Evolutionary conservation across 345 rosid genomes (phyloP).

Genomic region (Syzygium grande): DNA sequence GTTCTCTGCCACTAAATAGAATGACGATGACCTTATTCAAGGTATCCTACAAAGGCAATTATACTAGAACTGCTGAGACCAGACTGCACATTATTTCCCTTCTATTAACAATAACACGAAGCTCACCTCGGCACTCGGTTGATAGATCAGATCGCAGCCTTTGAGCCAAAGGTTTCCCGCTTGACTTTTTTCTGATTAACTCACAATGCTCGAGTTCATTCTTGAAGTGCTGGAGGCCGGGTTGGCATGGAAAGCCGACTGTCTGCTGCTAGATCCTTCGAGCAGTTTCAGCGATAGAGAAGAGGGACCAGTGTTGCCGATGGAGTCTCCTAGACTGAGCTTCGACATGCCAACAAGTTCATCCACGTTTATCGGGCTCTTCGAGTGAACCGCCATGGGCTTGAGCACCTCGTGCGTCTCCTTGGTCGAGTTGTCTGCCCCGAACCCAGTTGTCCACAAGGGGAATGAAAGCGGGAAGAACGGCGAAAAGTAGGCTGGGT

Average conservation of each 20-base stretch:
- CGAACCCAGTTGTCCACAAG: conserved; percentile 49
- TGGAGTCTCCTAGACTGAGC: conserved; percentile 71
- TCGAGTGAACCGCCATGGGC: conserved; percentile 79
- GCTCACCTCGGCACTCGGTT: background rate
- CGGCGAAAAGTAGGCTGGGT: conserved; percentile 72
- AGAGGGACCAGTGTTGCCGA: conserved; percentile 41
- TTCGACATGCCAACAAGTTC: conserved; percentile 93
- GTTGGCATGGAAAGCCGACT: conserved; percentile 92
- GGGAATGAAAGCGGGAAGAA: conserved; percentile 66
- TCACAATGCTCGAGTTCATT: conserved; percentile 24
- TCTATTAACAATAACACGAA: background rate
- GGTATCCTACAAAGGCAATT: background rate
- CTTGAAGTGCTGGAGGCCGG: conserved; percentile 49
- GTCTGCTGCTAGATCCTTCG: conserved; percentile 58
- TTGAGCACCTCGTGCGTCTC: conserved; percentile 65
- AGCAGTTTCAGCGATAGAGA: conserved; percentile 64
- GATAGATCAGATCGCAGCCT: conserved; percentile 27
- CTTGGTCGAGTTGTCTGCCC: conserved; percentile 28
- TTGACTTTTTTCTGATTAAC: background rate
- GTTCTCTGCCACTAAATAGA: background rate
- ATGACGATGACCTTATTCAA: background rate
- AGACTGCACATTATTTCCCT: conserved; percentile 5
- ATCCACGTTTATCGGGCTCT: conserved; percentile 81
- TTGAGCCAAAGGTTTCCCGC: background rate
- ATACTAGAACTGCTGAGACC: background rate